These are phyloP conservation scores for Leonotis leonurus DNA, from an alignment of 257 asterid genomes.

Conservation along the genomic window DNA sequence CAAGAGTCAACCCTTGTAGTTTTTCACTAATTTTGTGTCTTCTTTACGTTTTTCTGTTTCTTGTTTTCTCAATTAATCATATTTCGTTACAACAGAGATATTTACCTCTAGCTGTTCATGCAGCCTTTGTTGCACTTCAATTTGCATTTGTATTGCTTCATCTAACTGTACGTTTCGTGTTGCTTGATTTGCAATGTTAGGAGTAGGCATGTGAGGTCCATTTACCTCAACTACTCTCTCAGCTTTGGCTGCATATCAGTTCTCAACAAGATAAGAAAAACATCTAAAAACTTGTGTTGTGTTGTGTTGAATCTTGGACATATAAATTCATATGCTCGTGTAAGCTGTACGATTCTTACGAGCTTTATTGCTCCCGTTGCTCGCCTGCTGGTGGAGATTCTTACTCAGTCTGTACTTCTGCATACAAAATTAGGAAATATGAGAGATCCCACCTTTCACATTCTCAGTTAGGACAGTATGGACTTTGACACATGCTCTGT, in stretches of 20 bases:
- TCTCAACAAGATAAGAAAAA: slow-evolving; percentile 15
- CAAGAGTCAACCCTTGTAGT: too few species aligned
- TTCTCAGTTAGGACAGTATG: neutral
- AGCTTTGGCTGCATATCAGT: slow-evolving; percentile 39
- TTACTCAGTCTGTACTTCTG: slow-evolving; percentile 95
- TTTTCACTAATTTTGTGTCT: neutral
- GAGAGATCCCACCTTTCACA: slow-evolving; percentile 3
- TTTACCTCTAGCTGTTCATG: slow-evolving; percentile 89
- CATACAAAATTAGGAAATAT: slow-evolving; percentile 17
- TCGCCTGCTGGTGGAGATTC: slow-evolving; percentile 74
- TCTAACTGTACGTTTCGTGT: slow-evolving; percentile 57
- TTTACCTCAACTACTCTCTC: slow-evolving; percentile 48
- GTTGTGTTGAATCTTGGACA: neutral
- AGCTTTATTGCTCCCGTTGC: slow-evolving; percentile 52
- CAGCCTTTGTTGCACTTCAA: slow-evolving; percentile 75
- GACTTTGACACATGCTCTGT: neutral
- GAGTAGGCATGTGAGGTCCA: slow-evolving; percentile 42
- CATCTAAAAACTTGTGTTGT: neutral
- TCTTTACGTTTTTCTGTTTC: too few species aligned
- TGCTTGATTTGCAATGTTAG: slow-evolving; percentile 41
- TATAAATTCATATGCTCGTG: slow-evolving; percentile 2
- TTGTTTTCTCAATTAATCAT: neutral
- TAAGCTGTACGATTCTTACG: slow-evolving; percentile 35
- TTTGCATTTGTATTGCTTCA: slow-evolving; percentile 81
- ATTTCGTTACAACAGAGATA: neutral